A percentile compares a stretch with the other conserved stretches of the same genome.
These are phyloP conservation scores for Orbilia javanica DNA, from an alignment of 2,329 filamentous ascomycete species.

Conservation along the genomic window DNA sequence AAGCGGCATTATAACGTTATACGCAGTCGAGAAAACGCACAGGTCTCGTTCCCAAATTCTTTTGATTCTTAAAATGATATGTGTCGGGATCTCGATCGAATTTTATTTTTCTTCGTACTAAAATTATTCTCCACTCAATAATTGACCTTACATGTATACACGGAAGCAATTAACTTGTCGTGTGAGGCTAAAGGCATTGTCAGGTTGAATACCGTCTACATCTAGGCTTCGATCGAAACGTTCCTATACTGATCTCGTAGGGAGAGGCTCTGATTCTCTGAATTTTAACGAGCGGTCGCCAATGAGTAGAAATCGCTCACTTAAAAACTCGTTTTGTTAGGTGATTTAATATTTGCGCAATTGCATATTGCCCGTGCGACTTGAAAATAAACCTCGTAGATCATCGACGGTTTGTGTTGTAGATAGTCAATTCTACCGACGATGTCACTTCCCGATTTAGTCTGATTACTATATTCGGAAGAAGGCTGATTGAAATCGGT, in stretches of 20 bases:
- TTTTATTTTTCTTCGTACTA: conserved; percentile 24
- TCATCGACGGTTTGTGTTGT: conserved; percentile 11
- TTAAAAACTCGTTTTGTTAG: no score
- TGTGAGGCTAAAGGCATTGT: no score
- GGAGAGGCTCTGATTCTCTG: no score
- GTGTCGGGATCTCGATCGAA: conserved; percentile 23
- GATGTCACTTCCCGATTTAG: conserved; percentile 2
- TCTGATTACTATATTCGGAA: conserved; percentile 11
- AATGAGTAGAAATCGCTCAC: no score
- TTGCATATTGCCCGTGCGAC: conserved; percentile 16
- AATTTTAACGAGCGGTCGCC: no score
- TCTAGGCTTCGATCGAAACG: no score
- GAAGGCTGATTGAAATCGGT: conserved; percentile 1
- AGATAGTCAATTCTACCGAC: not conserved
- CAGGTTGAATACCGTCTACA: no score
- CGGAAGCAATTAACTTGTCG: no score
- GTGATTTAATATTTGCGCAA: no score
- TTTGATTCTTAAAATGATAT: conserved; percentile 17
- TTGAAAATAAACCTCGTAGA: conserved; percentile 1
- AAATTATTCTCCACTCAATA: conserved; percentile 23
- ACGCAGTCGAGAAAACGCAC: not conserved
- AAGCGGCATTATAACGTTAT: not conserved
- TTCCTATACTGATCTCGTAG: no score
- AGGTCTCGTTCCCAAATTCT: conserved; percentile 31
- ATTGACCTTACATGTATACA: no score